These are phyloP conservation scores for Lichtheimia ornata DNA, from an alignment of 371 early-diverging fungal species.

Conservation along the genomic window DNA sequence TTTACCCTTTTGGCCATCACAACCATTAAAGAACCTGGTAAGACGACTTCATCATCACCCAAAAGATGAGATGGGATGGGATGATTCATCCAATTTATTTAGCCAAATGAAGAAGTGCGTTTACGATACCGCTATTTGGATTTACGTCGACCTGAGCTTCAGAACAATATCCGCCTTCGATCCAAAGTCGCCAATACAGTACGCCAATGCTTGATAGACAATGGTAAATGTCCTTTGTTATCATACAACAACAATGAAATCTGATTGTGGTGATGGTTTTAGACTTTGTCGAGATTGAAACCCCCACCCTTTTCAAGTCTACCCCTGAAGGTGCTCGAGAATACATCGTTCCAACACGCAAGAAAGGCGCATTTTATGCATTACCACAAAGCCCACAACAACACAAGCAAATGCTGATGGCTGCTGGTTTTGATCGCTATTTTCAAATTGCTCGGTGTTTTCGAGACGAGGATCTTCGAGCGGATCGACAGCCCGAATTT, in stretches of 20 bases:
- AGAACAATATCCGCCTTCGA: slow-evolving; percentile 72
- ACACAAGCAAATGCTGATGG: slow-evolving; percentile 93
- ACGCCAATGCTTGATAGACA: slow-evolving; percentile 61
- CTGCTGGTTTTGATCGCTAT: slow-evolving; percentile 87
- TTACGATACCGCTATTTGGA: slow-evolving; percentile 82
- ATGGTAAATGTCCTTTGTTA: slow-evolving; percentile 33
- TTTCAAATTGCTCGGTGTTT: slow-evolving; percentile 95
- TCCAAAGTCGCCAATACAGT: slow-evolving; percentile 67
- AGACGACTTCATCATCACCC: slow-evolving; percentile 7
- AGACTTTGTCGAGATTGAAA: slow-evolving; percentile 91
- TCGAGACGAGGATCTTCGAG: slow-evolving; percentile 87
- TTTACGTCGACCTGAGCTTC: slow-evolving; percentile 76
- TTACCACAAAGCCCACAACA: slow-evolving; percentile 93
- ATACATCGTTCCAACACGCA: slow-evolving; percentile 90
- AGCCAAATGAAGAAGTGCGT: slow-evolving; percentile 83
- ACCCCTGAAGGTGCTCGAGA: slow-evolving; percentile 95
- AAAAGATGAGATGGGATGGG: not conserved
- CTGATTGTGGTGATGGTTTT: not conserved
- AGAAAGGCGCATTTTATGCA: slow-evolving; percentile 77
- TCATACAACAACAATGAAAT: not conserved
- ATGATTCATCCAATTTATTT: slow-evolving; percentile 4
- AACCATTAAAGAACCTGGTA: slow-evolving; percentile 54
- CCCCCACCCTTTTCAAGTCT: slow-evolving; percentile 89
- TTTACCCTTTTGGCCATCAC: slow-evolving; percentile 74
- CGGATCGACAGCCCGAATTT: slow-evolving; percentile 94